phyloP scores from a whole-genome alignment of 129 eudicot species.

The Helianthus tuberosus region DNA sequence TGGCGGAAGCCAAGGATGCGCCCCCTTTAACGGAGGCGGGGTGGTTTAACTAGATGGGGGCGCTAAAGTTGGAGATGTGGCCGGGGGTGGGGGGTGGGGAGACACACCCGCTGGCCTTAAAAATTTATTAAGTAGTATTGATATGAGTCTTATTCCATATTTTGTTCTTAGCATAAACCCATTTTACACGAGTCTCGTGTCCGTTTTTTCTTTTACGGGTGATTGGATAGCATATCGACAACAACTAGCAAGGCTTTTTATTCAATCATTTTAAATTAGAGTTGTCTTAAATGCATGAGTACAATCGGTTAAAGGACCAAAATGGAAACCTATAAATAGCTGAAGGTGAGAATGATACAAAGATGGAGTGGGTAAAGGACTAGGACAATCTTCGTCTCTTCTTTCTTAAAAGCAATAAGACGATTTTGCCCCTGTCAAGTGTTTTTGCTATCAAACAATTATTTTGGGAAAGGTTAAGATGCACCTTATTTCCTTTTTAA shows the following conservation, averaged over 20 bases:
- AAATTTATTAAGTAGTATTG: conserved; percentile 6
- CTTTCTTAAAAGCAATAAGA: not conserved
- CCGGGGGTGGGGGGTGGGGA: too few relatives aligned
- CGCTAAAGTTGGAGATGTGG: too few relatives aligned
- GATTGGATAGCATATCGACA: conserved; percentile 13
- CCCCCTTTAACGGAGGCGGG: too few relatives aligned
- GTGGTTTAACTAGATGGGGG: too few relatives aligned
- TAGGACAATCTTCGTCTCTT: conserved; percentile 13
- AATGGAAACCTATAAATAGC: too few relatives aligned
- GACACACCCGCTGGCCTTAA: too few relatives aligned
- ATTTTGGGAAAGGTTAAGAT: conserved; percentile 18
- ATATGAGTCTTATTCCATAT: not conserved
- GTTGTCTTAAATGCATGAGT: too few relatives aligned
- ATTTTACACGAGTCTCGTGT: conserved; percentile 20
- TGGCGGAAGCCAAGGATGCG: too few relatives aligned
- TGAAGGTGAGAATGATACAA: too few relatives aligned
- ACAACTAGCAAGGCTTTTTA: not conserved
- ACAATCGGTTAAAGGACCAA: too few relatives aligned
- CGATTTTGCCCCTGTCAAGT: conserved; percentile 15
- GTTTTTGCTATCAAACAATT: not conserved
- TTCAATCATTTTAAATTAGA: not conserved
- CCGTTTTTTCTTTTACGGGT: conserved; percentile 17
- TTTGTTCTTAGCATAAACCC: conserved; percentile 14
- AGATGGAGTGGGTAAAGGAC: too few relatives aligned
- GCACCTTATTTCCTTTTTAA: conserved; percentile 18